phyloP scores from a whole-genome alignment of 768 basidiomycete genomes.

The Hygrocybe coccinea region DNA sequence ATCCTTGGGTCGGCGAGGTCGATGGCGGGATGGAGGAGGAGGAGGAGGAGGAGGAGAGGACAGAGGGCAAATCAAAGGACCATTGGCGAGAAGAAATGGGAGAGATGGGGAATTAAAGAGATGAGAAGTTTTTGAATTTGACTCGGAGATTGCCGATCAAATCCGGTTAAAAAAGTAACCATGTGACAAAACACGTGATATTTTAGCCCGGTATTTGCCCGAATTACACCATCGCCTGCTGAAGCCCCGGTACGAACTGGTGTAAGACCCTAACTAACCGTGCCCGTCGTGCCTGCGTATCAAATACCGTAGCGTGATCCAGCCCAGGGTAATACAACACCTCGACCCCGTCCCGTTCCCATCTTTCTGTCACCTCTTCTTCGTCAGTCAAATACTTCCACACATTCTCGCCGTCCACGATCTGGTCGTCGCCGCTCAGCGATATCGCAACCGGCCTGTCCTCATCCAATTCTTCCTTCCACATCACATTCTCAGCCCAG shows the following conservation, averaged over 20 bases:
- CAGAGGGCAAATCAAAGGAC: conserved; percentile 6
- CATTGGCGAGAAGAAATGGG: not conserved
- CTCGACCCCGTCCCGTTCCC: conserved; percentile 26
- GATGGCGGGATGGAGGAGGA: conserved; percentile 29
- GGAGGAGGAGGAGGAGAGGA: not conserved
- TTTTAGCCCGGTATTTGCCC: too few relatives aligned
- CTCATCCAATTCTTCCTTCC: conserved; percentile 48
- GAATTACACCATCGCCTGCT: too few relatives aligned
- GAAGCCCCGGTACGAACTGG: too few relatives aligned
- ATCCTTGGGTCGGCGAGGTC: conserved; percentile 44
- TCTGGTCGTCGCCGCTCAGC: conserved; percentile 38
- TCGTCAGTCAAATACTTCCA: conserved; percentile 34
- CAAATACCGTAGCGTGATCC: conserved; percentile 42
- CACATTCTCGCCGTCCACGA: conserved; percentile 35
- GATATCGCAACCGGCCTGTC: conserved; percentile 31
- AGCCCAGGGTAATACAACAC: conserved; percentile 35
- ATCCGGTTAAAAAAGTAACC: too few relatives aligned
- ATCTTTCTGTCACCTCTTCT: conserved; percentile 16
- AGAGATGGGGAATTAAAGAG: too few relatives aligned
- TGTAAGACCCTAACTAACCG: too few relatives aligned
- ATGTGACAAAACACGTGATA: too few relatives aligned
- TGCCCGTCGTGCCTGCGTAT: conserved; percentile 22
- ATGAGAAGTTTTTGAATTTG: too few relatives aligned
- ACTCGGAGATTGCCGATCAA: too few relatives aligned
- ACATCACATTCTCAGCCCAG: conserved; percentile 59